A percentile compares a stretch with the other conserved stretches of the same genome.
These are phyloP conservation scores for Vitis riparia DNA, from an alignment of 164 flowering plant species.

Conservation along the genomic window DNA sequence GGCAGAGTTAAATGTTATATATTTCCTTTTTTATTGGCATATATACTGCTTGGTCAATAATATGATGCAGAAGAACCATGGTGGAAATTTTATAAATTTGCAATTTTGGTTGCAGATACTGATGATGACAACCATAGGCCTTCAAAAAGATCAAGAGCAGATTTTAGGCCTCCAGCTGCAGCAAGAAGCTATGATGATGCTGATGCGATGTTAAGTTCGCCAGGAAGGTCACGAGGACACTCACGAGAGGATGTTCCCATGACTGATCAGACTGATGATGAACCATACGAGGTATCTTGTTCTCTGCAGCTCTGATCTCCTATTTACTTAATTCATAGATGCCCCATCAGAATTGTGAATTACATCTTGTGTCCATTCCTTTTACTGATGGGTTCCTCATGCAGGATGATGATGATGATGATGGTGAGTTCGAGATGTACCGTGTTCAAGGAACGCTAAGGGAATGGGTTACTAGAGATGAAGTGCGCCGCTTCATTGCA, in stretches of 20 bases:
- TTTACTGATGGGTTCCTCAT: background rate
- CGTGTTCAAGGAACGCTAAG: conserved; percentile 91
- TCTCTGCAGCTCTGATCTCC: background rate
- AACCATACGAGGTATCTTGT: conserved; percentile 56
- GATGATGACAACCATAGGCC: conserved; percentile 87
- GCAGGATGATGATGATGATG: conserved; percentile 84
- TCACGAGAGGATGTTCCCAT: conserved; percentile 83
- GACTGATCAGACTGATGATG: conserved; percentile 89
- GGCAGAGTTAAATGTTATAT: no score
- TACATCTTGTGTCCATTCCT: background rate
- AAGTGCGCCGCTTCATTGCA: conserved; percentile 89
- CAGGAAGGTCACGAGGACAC: conserved; percentile 64
- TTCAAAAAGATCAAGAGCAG: conserved; percentile 78
- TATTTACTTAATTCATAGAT: background rate
- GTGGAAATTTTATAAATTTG: background rate
- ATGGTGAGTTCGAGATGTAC: conserved; percentile 84
- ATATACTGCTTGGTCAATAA: background rate
- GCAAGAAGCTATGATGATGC: conserved; percentile 60
- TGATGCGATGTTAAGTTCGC: conserved; percentile 82
- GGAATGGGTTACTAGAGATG: conserved; percentile 99
- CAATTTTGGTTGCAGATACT: conserved; percentile 54
- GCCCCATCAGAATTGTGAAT: background rate
- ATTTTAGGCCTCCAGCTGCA: conserved; percentile 55
- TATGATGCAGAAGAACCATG: no score
- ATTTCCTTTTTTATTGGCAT: background rate